Conservation (phyloP, 768 basidiomycete species). For the Coprinopsis strossmayeri region DNA sequence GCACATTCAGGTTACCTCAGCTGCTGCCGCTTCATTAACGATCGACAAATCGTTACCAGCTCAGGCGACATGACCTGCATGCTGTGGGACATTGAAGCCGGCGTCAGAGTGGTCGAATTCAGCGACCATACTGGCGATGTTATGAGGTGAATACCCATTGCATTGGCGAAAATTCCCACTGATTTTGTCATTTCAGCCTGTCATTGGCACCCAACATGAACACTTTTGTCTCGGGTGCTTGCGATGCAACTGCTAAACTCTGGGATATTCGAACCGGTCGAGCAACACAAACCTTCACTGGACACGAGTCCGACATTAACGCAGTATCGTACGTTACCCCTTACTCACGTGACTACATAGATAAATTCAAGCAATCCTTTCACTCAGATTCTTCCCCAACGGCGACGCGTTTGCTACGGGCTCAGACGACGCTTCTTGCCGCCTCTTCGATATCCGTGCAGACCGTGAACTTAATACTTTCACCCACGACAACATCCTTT, state of each 20-base stretch:
- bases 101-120: constrained; percentile 96
- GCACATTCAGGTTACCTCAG: constrained; percentile 97
- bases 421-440: constrained; percentile 97
- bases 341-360: constrained; percentile 8
- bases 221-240: constrained; percentile 97
- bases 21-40: constrained; percentile 98
- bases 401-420: constrained; percentile 99
- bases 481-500: constrained; percentile 97
- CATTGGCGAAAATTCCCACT: constrained; percentile 14
- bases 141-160: constrained; percentile 71
- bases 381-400: constrained; percentile 92
- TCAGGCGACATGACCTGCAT: constrained; percentile 99
- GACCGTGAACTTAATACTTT: constrained; percentile 96
- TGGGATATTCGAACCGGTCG: constrained; percentile 99
- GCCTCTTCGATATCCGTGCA: constrained; percentile 95
- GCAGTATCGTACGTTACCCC: constrained; percentile 79
- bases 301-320: constrained; percentile 98
- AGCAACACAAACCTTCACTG: constrained; percentile 97
- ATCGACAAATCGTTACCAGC: constrained; percentile 95
- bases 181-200: constrained; percentile 45
- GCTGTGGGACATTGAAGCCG: constrained; percentile 99
- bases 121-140: constrained; percentile 99
- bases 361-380: constrained; percentile 11
- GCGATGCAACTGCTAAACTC: constrained; percentile 96
- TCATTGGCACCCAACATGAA: constrained; percentile 92